These are phyloP conservation scores for Nadsonia commutata DNA, from an alignment of 1,139 yeast species.

Conservation along the genomic window DNA sequence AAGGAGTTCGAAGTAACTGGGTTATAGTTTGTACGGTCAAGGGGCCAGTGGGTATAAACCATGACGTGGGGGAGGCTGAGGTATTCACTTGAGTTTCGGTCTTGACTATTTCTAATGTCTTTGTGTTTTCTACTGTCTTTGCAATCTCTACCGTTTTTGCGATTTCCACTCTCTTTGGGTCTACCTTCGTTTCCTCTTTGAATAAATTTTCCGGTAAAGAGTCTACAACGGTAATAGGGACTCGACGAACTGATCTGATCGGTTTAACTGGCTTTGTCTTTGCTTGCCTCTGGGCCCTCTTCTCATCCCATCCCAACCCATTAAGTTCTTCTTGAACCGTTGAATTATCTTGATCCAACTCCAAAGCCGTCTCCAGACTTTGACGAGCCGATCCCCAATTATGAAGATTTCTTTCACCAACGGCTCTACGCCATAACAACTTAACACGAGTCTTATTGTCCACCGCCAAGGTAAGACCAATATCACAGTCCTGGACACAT, in stretches of 20 bases:
- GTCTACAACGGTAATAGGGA: constrained; percentile 1
- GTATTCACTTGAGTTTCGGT: neutral
- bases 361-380: constrained; percentile 30
- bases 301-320: constrained; percentile 4
- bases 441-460: constrained; percentile 28
- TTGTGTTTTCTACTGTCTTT: neutral
- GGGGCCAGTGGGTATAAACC: constrained; percentile 11
- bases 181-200: no score
- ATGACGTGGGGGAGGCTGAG: neutral
- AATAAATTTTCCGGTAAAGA: neutral
- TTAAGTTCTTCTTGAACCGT: constrained; percentile 17
- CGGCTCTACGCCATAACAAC: constrained; percentile 42
- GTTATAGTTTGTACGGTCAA: constrained; percentile 14
- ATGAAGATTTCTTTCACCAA: constrained; percentile 29
- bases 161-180: no score
- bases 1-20: constrained; percentile 13
- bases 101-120: neutral
- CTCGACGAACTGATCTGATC: neutral
- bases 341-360: constrained; percentile 31
- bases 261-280: neutral
- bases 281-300: neutral
- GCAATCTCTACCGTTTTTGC: neutral
- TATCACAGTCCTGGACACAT: constrained; percentile 39
- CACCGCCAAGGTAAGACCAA: constrained; percentile 29
- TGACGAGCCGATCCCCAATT: constrained; percentile 23